phyloP scores from a whole-genome alignment of 352 stramenopile species.

The Pythium oligandrum region DNA sequence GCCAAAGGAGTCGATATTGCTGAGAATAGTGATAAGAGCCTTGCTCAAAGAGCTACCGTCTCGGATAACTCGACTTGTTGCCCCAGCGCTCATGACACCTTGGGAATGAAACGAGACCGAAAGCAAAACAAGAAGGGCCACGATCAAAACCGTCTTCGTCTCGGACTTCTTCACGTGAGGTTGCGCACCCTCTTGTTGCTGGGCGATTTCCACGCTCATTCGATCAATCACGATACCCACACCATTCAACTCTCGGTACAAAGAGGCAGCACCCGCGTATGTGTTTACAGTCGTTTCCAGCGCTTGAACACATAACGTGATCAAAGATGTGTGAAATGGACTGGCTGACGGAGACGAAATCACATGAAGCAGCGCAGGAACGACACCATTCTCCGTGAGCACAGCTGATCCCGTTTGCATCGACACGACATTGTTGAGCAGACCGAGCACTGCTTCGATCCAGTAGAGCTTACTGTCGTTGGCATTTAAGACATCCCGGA shows the following conservation, averaged over 20 bases:
- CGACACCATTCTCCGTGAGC: constrained; percentile 80
- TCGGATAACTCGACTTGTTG: constrained; percentile 82
- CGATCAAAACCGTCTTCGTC: constrained; percentile 58
- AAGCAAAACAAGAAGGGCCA: constrained; percentile 68
- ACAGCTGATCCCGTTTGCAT: constrained; percentile 73
- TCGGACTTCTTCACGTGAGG: constrained; percentile 25
- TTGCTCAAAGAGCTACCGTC: constrained; percentile 84
- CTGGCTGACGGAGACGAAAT: constrained; percentile 55
- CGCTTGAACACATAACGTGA: constrained; percentile 76
- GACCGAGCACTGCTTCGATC: constrained; percentile 71
- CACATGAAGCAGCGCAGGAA: constrained; percentile 74
- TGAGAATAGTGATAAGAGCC: constrained; percentile 87
- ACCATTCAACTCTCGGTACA: constrained; percentile 84
- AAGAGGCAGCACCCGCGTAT: constrained; percentile 51
- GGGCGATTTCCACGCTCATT: constrained; percentile 47
- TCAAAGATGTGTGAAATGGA: constrained; percentile 60
- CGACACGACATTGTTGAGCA: constrained; percentile 68
- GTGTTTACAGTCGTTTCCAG: constrained; percentile 81
- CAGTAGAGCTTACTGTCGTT: constrained; percentile 62
- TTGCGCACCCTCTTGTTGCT: neutral
- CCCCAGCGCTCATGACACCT: constrained; percentile 82
- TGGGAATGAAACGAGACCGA: constrained; percentile 86
- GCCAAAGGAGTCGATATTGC: constrained; percentile 89
- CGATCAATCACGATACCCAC: constrained; percentile 82
- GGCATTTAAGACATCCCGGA: constrained; percentile 40